A percentile compares a stretch with the other conserved stretches of the same genome.
phyloP scores from a whole-genome alignment of 1,139 yeast genomes.

The Candida smagusa region DNA sequence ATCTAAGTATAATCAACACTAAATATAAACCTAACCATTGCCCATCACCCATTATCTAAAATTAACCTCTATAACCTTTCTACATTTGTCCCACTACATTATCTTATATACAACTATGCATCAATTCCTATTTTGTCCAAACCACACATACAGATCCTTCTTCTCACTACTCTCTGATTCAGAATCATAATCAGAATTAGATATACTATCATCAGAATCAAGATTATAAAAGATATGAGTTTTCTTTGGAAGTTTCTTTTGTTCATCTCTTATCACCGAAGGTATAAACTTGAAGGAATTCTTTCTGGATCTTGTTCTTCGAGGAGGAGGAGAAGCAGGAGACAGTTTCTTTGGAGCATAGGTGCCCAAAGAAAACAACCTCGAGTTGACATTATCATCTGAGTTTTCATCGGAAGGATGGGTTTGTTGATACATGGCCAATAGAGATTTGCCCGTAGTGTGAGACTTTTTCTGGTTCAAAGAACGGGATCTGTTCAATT shows the following conservation, averaged over 20 bases:
- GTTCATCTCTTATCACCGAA: slow-evolving; percentile 14
- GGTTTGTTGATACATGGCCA: slow-evolving; percentile 26
- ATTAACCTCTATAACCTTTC: too few relatives aligned
- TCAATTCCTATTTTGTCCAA: slow-evolving; percentile 30
- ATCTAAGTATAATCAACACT: too few relatives aligned
- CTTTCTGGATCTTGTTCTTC: slow-evolving; percentile 19
- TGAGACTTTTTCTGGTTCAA: slow-evolving; percentile 25
- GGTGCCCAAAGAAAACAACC: slow-evolving; percentile 8
- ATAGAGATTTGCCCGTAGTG: slow-evolving; percentile 21
- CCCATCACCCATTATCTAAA: too few relatives aligned
- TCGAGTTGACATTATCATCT: slow-evolving; percentile 7
- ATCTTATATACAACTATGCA: too few relatives aligned
- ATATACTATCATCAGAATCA: slow-evolving; percentile 20
- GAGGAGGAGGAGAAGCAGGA: slow-evolving; percentile 9
- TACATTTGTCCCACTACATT: too few relatives aligned
- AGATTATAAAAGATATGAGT: slow-evolving; percentile 35
- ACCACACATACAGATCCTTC: slow-evolving; percentile 30
- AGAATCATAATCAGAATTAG: slow-evolving; percentile 13
- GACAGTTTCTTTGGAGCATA: slow-evolving; percentile 2
- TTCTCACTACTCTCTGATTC: slow-evolving; percentile 9
- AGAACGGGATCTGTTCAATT: slow-evolving; percentile 27
- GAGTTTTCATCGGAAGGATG: slow-evolving; percentile 16
- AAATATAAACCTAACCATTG: too few relatives aligned
- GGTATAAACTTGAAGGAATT: slow-evolving; percentile 34
- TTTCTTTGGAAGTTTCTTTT: slow-evolving; percentile 5